Evolutionary conservation across 192 early-diverging fungal species (phyloP).

Genomic region (Entophlyctis luteolus): DNA sequence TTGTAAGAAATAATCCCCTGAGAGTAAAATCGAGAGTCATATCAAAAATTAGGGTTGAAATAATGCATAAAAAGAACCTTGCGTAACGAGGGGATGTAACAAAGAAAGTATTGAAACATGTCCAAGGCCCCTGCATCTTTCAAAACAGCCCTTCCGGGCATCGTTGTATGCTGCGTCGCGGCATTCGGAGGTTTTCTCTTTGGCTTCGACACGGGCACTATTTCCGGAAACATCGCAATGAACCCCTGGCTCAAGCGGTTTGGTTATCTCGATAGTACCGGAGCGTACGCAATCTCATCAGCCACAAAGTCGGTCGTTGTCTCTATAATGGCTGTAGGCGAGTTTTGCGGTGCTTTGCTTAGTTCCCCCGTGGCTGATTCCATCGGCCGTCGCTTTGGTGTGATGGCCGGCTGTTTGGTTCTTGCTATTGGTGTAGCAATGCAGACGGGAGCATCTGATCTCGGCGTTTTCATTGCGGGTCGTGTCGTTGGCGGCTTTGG

Average conservation of each 20-base stretch:
- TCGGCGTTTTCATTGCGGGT: conserved; percentile 39
- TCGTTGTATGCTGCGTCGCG: not conserved
- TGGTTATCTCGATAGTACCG: not conserved
- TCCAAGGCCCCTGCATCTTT: not conserved
- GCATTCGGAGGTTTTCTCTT: not conserved
- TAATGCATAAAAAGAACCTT: no score
- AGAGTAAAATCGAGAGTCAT: no score
- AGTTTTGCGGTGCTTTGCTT: not conserved
- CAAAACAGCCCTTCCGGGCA: not conserved
- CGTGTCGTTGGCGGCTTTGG: conserved; percentile 43
- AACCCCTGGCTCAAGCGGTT: not conserved
- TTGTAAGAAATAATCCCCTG: no score
- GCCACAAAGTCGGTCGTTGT: not conserved
- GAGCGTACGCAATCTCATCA: not conserved
- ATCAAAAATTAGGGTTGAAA: no score
- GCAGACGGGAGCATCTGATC: conserved; percentile 25
- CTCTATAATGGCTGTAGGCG: not conserved
- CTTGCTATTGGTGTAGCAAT: conserved; percentile 30
- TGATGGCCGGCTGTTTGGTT: not conserved
- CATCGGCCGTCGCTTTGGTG: not conserved
- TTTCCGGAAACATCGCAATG: not conserved
- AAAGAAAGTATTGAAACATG: no score
- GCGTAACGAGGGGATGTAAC: no score
- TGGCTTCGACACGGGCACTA: not conserved
- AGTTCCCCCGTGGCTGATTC: not conserved